Evolutionary conservation across 768 basidiomycete genomes (phyloP).

Genomic region (Trichaptum fuscoviolaceum): DNA sequence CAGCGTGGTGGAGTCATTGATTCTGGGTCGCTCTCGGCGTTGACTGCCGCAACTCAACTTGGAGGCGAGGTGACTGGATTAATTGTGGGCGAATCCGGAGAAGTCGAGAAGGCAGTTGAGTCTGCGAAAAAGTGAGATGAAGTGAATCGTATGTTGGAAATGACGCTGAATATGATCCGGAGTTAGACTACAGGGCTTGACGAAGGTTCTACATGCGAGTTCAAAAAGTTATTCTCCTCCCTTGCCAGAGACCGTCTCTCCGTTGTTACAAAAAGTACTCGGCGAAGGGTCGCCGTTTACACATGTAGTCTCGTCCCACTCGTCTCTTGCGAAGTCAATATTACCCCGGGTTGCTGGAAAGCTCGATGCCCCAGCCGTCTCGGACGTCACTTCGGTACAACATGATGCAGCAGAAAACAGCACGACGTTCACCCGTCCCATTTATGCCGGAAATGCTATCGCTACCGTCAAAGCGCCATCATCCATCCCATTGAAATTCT

Average conservation of each 20-base stretch:
- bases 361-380: constrained; percentile 86
- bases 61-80: constrained; percentile 84
- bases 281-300: constrained; percentile 64
- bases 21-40: constrained; percentile 79
- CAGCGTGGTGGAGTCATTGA: constrained; percentile 80
- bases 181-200: constrained; percentile 60
- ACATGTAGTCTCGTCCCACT: constrained; percentile 89
- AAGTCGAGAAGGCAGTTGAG: constrained; percentile 61
- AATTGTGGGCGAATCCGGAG: constrained; percentile 61
- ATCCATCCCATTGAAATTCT: constrained; percentile 82
- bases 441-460: constrained; percentile 98
- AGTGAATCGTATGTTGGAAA: background rate
- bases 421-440: constrained; percentile 88
- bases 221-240: constrained; percentile 64
- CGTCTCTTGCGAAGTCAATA: constrained; percentile 87
- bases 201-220: constrained; percentile 60
- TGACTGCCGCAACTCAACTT: constrained; percentile 84
- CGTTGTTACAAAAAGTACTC: constrained; percentile 73
- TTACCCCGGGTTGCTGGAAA: constrained; percentile 88
- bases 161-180: background rate
- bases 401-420: constrained; percentile 64
- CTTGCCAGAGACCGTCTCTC: constrained; percentile 75
- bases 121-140: constrained; percentile 70
- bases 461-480: constrained; percentile 79
- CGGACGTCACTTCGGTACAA: constrained; percentile 81